Percentiles rank a stretch among this genome's conserved stretches.
Conservation (phyloP, 2,329 filamentous ascomycete genomes). For the Penicillium sp. region DNA sequence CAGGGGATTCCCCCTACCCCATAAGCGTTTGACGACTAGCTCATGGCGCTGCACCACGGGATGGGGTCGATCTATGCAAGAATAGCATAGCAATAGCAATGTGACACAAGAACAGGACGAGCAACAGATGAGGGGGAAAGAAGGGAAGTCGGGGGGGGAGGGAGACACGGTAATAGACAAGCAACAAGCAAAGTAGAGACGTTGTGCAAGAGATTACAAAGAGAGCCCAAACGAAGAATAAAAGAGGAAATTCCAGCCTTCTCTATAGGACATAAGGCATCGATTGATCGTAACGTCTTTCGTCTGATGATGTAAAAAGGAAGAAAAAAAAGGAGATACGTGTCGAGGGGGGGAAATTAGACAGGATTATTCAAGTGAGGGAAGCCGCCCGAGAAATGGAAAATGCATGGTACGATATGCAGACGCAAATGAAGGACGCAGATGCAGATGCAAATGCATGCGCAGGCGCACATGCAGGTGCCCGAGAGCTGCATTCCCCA, state of each 20-base stretch:
- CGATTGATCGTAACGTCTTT: constrained; percentile 40
- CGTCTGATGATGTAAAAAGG: constrained; percentile 19
- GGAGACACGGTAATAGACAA: neutral
- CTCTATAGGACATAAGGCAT: constrained; percentile 38
- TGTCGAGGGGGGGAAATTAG: constrained; percentile 18
- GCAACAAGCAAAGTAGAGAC: no score
- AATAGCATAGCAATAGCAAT: constrained; percentile 1
- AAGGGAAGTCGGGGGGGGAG: constrained; percentile 11
- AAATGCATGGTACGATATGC: neutral
- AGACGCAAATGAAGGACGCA: constrained; percentile 1
- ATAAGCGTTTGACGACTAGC: no score
- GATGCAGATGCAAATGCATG: constrained; percentile 1
- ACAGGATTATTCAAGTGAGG: neutral
- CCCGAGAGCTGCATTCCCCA: constrained; percentile 12
- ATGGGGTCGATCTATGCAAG: no score
- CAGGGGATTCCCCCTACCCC: constrained; percentile 11
- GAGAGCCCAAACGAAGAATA: constrained; percentile 11
- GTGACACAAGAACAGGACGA: neutral
- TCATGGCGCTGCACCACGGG: no score
- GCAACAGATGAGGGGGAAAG: constrained; percentile 3
- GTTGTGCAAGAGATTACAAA: constrained; percentile 22
- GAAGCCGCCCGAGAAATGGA: neutral
- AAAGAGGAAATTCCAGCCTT: constrained; percentile 25
- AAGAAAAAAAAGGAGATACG: constrained; percentile 10
- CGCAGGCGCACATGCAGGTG: neutral